Evolutionary conservation across 257 asterid species (phyloP).

Genomic region (Solanum bulbocastanum): DNA sequence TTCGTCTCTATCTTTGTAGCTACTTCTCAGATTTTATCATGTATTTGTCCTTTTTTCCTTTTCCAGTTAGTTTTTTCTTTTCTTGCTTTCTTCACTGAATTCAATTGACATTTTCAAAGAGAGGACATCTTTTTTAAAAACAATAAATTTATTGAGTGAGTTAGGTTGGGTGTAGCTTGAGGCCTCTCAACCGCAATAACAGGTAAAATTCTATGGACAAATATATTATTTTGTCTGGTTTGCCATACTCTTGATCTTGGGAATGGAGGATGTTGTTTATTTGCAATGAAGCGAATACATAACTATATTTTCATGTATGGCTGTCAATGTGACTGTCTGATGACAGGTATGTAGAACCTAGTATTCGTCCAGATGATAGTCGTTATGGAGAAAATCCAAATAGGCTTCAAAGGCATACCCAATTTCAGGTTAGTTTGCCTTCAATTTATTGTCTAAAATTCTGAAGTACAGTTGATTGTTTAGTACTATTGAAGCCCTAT

Average conservation of each 20-base stretch:
- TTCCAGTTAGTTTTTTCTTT: background rate
- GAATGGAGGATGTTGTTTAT: background rate
- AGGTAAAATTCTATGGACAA: background rate
- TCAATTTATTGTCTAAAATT: background rate
- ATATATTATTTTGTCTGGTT: background rate
- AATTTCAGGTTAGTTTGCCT: slow-evolving; percentile 61
- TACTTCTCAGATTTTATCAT: background rate
- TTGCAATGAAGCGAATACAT: background rate
- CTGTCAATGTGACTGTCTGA: slow-evolving; percentile 27
- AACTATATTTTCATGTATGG: background rate
- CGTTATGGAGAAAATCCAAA: slow-evolving; percentile 99
- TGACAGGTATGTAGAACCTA: slow-evolving; percentile 93
- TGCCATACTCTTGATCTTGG: background rate
- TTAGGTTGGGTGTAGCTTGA: background rate
- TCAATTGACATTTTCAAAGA: background rate
- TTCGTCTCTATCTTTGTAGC: background rate
- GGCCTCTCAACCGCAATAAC: background rate
- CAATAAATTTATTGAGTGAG: background rate
- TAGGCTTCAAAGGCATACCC: slow-evolving; percentile 97
- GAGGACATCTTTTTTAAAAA: background rate
- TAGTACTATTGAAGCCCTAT: background rate
- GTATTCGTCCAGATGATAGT: slow-evolving; percentile 97
- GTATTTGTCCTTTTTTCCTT: background rate
- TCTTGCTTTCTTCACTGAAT: background rate
- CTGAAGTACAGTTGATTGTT: background rate